phyloP scores from a whole-genome alignment of 2,329 filamentous ascomycete species.

The Pseudopyrenochaeta lycopersici region DNA sequence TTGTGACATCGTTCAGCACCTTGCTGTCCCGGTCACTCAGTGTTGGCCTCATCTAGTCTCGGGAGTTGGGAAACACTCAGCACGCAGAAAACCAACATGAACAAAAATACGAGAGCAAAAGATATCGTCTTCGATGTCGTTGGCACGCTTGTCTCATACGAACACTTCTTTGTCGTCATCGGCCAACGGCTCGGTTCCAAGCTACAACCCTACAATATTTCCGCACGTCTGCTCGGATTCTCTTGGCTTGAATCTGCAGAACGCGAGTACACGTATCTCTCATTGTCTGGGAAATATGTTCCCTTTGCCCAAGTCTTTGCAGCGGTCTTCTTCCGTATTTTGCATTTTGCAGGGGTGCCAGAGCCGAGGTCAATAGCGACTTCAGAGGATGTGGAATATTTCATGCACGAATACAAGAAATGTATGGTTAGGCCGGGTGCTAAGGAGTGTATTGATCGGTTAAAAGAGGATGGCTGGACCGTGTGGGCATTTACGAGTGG shows the following conservation, averaged over 20 bases:
- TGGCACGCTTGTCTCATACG: conserved; percentile 60
- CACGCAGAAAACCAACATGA: background rate
- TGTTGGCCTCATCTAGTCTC: no score
- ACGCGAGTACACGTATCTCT: conserved; percentile 61
- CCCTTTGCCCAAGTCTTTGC: conserved; percentile 56
- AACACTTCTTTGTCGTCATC: conserved; percentile 55
- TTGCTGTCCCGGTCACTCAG: no score
- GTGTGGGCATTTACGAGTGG: conserved; percentile 65
- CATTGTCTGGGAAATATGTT: conserved; percentile 55
- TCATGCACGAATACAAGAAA: conserved; percentile 51
- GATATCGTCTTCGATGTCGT: conserved; percentile 54
- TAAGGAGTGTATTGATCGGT: conserved; percentile 54
- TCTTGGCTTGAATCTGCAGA: conserved; percentile 59
- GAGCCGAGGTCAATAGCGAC: conserved; percentile 55
- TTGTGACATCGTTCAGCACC: no score
- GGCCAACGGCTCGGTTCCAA: conserved; percentile 53
- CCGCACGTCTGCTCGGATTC: conserved; percentile 56
- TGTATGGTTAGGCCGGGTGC: conserved; percentile 49
- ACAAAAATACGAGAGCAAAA: background rate
- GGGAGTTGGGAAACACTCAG: no score
- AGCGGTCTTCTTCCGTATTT: conserved; percentile 59
- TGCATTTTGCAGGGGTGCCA: conserved; percentile 55
- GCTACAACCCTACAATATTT: conserved; percentile 52
- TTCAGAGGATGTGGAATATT: conserved; percentile 53
- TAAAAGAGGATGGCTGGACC: conserved; percentile 59